phyloP scores from a whole-genome alignment of 192 early-diverging fungal species.

The Entrophospora sp. region DNA sequence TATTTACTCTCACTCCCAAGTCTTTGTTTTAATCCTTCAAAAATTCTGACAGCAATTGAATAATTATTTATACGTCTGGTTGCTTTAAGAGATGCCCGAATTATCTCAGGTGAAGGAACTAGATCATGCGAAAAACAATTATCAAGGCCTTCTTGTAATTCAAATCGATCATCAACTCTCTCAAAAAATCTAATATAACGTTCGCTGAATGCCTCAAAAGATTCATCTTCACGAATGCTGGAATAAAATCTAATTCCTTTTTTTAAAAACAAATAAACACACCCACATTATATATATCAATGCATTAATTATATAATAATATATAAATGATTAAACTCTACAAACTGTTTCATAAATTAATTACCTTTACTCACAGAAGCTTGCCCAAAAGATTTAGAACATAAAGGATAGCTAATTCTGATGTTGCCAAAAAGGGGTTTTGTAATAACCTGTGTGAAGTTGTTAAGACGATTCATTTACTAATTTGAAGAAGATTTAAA shows the following conservation, averaged over 20 bases:
- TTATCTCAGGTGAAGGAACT: conserved; percentile 81
- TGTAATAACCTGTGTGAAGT: too few relatives aligned
- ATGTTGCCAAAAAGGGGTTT: too few relatives aligned
- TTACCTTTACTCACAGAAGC: too few relatives aligned
- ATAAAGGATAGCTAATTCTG: too few relatives aligned
- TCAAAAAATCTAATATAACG: conserved; percentile 79
- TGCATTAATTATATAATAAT: too few relatives aligned
- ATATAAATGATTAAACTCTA: too few relatives aligned
- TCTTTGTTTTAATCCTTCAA: conserved; percentile 92
- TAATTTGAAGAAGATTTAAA: too few relatives aligned
- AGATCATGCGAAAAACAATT: conserved; percentile 95
- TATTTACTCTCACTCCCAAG: conserved; percentile 79
- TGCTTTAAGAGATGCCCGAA: conserved; percentile 84
- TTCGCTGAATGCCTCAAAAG: conserved; percentile 69
- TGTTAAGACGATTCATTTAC: too few relatives aligned
- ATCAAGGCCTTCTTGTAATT: conserved; percentile 96
- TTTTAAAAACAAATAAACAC: too few relatives aligned
- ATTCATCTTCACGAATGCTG: conserved; percentile 56
- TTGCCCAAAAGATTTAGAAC: too few relatives aligned
- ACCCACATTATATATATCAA: too few relatives aligned
- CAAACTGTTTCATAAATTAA: too few relatives aligned
- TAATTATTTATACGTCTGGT: conserved; percentile 89
- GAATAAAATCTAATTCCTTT: conserved; percentile 49
- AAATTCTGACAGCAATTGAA: conserved; percentile 85
- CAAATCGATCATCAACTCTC: conserved; percentile 87